Percentiles rank a stretch among this genome's conserved stretches.
Conservation (phyloP, 345 rosid genomes). For the Cardamine resedifolia region DNA sequence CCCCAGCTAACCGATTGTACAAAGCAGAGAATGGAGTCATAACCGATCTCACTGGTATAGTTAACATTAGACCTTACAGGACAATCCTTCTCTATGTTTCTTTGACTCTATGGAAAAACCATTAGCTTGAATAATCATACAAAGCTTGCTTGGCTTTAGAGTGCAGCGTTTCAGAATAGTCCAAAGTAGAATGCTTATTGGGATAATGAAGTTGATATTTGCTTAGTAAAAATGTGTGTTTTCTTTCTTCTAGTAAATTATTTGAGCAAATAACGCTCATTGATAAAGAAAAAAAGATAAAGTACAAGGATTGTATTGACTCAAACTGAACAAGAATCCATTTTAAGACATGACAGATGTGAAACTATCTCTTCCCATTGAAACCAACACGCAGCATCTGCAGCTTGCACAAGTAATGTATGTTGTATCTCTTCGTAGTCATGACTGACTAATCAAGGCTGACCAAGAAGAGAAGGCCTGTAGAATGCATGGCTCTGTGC, state of each 20-base stretch:
- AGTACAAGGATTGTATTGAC: constrained; percentile 9
- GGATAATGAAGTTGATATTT: constrained; percentile 20
- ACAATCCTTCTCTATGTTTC: constrained; percentile 25
- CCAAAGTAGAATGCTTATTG: constrained; percentile 17
- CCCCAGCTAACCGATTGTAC: constrained; percentile 32
- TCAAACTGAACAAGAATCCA: constrained; percentile 9
- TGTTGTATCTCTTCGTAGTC: constrained; percentile 1
- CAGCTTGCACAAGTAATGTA: constrained; percentile 1
- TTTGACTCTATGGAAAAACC: constrained; percentile 14
- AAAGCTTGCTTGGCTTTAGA: constrained; percentile 18
- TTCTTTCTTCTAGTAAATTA: neutral
- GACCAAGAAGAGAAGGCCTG: constrained; percentile 83
- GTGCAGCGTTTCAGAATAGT: constrained; percentile 2
- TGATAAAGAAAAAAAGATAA: constrained; percentile 10
- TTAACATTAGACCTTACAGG: constrained; percentile 32
- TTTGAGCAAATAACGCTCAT: neutral
- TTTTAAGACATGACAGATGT: constrained; percentile 20
- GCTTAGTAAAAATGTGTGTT: neutral
- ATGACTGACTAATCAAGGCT: constrained; percentile 32
- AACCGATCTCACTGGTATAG: constrained; percentile 34
- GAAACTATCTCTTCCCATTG: neutral
- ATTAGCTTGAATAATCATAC: constrained; percentile 16
- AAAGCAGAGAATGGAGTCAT: constrained; percentile 27
- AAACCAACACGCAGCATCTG: constrained; percentile 5
- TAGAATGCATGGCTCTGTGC: constrained; percentile 92